These are phyloP conservation scores for Apostasia shenzhenica DNA, from an alignment of 106 monocot genomes.

Conservation along the genomic window DNA sequence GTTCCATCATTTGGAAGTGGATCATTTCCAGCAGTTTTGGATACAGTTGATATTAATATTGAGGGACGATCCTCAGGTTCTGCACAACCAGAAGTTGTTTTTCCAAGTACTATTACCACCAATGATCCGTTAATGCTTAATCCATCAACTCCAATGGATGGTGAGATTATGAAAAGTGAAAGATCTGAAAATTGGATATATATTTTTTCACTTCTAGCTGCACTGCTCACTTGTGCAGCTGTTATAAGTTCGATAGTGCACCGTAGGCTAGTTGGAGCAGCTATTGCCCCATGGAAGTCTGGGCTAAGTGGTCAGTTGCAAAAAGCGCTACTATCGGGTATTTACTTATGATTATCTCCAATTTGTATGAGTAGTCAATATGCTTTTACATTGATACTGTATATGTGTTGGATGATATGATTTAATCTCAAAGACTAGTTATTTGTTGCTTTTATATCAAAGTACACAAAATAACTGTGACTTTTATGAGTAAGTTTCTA, in stretches of 20 bases:
- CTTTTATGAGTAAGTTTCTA: no score
- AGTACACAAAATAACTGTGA: no score
- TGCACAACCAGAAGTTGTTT: not conserved
- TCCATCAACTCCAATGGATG: not conserved
- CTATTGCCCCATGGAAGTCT: constrained; percentile 54
- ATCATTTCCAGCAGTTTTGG: constrained; percentile 61
- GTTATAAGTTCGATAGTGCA: not conserved
- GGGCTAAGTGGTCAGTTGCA: constrained; percentile 74
- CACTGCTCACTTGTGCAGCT: constrained; percentile 31
- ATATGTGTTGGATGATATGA: no score
- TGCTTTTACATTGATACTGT: no score
- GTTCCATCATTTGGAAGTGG: constrained; percentile 69
- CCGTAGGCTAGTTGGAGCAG: constrained; percentile 15
- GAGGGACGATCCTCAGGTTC: not conserved
- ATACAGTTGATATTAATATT: not conserved
- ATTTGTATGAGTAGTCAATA: no score
- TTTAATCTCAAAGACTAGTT: no score
- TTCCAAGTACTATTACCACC: constrained; percentile 1
- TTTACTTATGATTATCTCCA: not conserved
- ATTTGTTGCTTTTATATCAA: no score
- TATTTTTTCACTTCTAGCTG: constrained; percentile 17
- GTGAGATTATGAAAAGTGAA: constrained; percentile 2
- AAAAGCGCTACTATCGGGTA: constrained; percentile 74
- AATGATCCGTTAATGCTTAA: not conserved
- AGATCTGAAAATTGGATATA: constrained; percentile 23